phyloP scores from a whole-genome alignment of 1,284 basidiomycete genomes.

The Cerrena zonata region DNA sequence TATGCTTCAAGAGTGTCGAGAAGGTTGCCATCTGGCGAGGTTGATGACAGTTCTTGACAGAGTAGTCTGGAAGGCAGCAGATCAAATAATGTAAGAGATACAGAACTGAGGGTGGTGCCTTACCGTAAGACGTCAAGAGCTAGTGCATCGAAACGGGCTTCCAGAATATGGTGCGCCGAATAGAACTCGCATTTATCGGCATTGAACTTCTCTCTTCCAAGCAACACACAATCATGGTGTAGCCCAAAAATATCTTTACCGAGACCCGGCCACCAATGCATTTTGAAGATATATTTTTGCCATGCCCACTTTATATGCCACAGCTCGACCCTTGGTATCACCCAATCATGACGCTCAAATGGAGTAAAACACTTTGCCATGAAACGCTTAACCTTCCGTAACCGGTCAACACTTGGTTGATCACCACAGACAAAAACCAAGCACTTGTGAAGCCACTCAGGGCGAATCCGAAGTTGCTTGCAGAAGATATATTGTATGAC shows the following conservation, averaged over 20 bases:
- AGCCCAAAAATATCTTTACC: neutral
- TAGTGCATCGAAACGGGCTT: slow-evolving; percentile 2
- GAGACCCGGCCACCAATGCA: neutral
- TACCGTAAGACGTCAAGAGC: slow-evolving; percentile 4
- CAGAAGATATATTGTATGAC: neutral
- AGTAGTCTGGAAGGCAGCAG: no score
- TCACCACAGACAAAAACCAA: slow-evolving; percentile 3
- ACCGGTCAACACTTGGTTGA: slow-evolving; percentile 1
- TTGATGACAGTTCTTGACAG: no score
- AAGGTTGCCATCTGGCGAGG: no score
- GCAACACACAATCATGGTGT: neutral
- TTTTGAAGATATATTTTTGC: neutral
- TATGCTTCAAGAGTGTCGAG: no score
- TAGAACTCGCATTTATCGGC: slow-evolving; percentile 8
- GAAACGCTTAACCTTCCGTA: neutral
- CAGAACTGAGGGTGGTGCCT: no score
- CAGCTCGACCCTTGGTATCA: neutral
- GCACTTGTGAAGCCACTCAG: neutral
- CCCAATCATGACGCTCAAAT: neutral
- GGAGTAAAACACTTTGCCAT: neutral
- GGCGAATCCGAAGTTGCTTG: neutral
- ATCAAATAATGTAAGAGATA: no score
- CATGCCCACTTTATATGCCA: neutral
- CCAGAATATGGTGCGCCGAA: neutral
- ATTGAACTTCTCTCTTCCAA: slow-evolving; percentile 2